Evolutionary conservation across 2,329 filamentous ascomycete species (phyloP).

Genomic region (Aurifilum marmelostoma): DNA sequence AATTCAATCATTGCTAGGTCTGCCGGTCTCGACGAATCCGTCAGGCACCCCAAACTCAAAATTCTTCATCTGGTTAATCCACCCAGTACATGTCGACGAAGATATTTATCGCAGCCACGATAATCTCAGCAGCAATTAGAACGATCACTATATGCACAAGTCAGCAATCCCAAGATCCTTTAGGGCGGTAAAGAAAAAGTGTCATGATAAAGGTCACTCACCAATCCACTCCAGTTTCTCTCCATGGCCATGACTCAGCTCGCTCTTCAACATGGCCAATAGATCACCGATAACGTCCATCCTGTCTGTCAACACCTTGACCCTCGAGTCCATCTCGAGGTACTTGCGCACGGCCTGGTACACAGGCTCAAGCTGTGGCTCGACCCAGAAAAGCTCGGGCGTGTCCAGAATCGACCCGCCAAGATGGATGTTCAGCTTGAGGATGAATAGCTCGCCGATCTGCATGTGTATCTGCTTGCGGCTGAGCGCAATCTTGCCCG

Average conservation of each 20-base stretch:
- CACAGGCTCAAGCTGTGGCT: constrained; percentile 93
- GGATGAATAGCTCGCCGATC: constrained; percentile 96
- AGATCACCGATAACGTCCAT: constrained; percentile 93
- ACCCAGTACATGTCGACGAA: constrained; percentile 83
- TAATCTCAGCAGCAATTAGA: constrained; percentile 91
- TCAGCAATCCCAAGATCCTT: neutral
- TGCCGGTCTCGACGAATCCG: neutral
- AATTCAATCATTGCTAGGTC: neutral
- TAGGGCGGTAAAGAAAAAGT: neutral
- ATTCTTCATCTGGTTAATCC: constrained; percentile 27
- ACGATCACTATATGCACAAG: constrained; percentile 72
- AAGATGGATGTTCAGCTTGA: constrained; percentile 96
- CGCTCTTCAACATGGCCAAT: constrained; percentile 90
- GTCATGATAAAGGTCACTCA: constrained; percentile 50
- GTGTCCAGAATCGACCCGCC: constrained; percentile 96
- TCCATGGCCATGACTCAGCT: constrained; percentile 89
- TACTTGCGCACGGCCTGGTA: constrained; percentile 96
- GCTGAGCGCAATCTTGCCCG: constrained; percentile 87
- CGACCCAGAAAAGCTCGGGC: constrained; percentile 97
- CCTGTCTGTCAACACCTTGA: constrained; percentile 84
- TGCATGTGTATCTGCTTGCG: constrained; percentile 98
- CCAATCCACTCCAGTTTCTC: constrained; percentile 90
- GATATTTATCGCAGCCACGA: constrained; percentile 92
- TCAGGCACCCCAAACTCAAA: neutral
- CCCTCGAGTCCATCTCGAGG: constrained; percentile 96